Evolutionary conservation across 257 asterid genomes (phyloP), one percentile per base, ranked within the genome.

Genomic region (Pogostemon cablin): DNA sequence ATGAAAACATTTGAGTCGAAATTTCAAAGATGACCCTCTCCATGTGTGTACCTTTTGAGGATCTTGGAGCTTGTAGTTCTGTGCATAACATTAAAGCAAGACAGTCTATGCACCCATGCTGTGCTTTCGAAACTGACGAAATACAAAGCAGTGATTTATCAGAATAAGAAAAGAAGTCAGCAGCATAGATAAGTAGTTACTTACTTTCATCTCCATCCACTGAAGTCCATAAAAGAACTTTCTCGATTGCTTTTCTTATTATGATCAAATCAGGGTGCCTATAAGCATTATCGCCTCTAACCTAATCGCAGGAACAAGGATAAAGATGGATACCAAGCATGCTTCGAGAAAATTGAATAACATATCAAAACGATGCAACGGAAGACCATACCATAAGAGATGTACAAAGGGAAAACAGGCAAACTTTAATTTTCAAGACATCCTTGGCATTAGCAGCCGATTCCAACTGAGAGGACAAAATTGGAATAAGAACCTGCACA

Each of bases 91-190:
- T 83, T 84, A 90, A 82, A 43, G 96, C 96, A 79, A 93, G 71
- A 83, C 89, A 90, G 80, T 93, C 98, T 43, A 90, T 93, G 92
- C 98, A 90, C 72, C 97, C 98, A 71, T 88, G 98, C 75, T 93
- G 97, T 32, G 89, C 95, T 85, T 93, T 93, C 35, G 90, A 80
- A 81, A 86, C 96, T 90, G 89, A 38, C 61, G 69, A 75, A 34
- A 75, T 55, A 66, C 11, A 41, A 48, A 35, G 54, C 48, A 43
- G 71, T 12, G 34, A 38, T 65, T 43, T 6, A 32, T 66, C 17
- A 75, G 68, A 83, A 72, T 37, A 47, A 55, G 62, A 58, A 75
- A 73, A 12, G 42, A 44, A 58, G n/a, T 32, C 55, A 69, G 72
- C 37, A 65, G 68, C 15, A 15, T 15, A 67, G 42, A 52, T 15